Conservation (phyloP, 1,139 yeast genomes). For the Yamadazyma triangularis region DNA sequence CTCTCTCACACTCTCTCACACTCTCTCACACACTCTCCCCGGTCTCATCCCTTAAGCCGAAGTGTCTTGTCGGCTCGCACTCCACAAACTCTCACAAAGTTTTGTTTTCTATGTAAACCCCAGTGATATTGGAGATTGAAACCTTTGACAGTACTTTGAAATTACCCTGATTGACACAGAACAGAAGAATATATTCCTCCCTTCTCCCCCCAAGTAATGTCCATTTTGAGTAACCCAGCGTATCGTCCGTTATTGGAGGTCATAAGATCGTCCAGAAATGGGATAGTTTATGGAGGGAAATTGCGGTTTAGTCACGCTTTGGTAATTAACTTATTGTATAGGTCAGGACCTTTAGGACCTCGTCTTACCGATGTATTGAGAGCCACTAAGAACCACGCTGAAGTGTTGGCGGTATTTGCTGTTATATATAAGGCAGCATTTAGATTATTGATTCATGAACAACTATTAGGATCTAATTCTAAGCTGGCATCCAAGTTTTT, state of each 20-base stretch:
- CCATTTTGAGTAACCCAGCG: constrained; percentile 22
- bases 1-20: too few relatives aligned
- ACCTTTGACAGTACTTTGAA: too few relatives aligned
- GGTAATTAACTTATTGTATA: constrained; percentile 57
- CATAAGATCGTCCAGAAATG: constrained; percentile 42
- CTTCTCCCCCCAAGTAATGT: too few relatives aligned
- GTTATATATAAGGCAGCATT: constrained; percentile 48
- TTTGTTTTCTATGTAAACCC: too few relatives aligned
- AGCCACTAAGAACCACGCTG: constrained; percentile 66
- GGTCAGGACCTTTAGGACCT: constrained; percentile 44
- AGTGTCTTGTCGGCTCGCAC: too few relatives aligned
- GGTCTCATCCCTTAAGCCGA: too few relatives aligned
- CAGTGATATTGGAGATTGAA: too few relatives aligned
- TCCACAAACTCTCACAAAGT: too few relatives aligned
- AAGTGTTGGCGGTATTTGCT: constrained; percentile 64
- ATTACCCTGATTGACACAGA: too few relatives aligned
- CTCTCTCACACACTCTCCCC: too few relatives aligned
- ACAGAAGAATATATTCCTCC: too few relatives aligned
- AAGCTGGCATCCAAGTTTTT: constrained; percentile 40
- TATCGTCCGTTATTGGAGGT: constrained; percentile 39
- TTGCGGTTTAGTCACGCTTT: constrained; percentile 71
- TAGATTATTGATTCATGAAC: constrained; percentile 28
- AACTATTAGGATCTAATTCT: constrained; percentile 29
- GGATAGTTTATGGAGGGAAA: constrained; percentile 69
- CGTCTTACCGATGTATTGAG: constrained; percentile 46